Percentiles rank a stretch among this genome's conserved stretches.
phyloP scores from a whole-genome alignment of 805 yeast genomes.

The Candida incommunis region DNA sequence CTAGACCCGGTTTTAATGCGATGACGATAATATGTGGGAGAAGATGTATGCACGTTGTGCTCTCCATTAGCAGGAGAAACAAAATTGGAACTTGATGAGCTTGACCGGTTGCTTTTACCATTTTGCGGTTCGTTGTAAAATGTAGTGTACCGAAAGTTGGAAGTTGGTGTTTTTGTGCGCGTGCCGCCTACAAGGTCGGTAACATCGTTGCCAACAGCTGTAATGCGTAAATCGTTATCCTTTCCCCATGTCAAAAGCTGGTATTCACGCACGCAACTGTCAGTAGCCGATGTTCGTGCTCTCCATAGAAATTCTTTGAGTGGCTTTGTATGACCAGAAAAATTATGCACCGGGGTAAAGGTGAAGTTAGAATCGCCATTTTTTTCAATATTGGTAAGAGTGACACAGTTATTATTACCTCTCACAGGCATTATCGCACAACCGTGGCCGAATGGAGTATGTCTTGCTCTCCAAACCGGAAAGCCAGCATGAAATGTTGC shows the following conservation, averaged over 20 bases:
- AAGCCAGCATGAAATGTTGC: constrained; percentile 56
- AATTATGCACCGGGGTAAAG: constrained; percentile 38
- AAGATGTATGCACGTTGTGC: no score
- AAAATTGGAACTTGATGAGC: constrained; percentile 9
- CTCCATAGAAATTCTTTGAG: constrained; percentile 87
- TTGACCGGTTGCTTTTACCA: not conserved
- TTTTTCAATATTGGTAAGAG: constrained; percentile 19
- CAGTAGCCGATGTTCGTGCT: constrained; percentile 34
- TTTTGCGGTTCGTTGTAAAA: not conserved
- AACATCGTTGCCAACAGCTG: constrained; percentile 48
- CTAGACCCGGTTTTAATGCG: constrained; percentile 3
- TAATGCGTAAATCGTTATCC: constrained; percentile 69
- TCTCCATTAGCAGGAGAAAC: constrained; percentile 4
- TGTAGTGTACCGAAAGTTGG: constrained; percentile 5
- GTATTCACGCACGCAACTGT: constrained; percentile 59
- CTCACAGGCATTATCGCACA: constrained; percentile 83
- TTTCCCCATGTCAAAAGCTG: constrained; percentile 92
- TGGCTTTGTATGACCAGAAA: constrained; percentile 73
- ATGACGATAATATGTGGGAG: constrained; percentile 5
- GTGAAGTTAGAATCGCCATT: constrained; percentile 12
- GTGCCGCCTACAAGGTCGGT: constrained; percentile 28
- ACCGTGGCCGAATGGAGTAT: constrained; percentile 77
- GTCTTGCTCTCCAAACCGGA: constrained; percentile 82
- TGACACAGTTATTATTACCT: constrained; percentile 47
- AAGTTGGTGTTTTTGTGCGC: constrained; percentile 2